Percentiles rank a stretch among this genome's conserved stretches.
These are phyloP conservation scores for Cordia subcordata DNA, from an alignment of 257 asterid species.

Conservation along the genomic window DNA sequence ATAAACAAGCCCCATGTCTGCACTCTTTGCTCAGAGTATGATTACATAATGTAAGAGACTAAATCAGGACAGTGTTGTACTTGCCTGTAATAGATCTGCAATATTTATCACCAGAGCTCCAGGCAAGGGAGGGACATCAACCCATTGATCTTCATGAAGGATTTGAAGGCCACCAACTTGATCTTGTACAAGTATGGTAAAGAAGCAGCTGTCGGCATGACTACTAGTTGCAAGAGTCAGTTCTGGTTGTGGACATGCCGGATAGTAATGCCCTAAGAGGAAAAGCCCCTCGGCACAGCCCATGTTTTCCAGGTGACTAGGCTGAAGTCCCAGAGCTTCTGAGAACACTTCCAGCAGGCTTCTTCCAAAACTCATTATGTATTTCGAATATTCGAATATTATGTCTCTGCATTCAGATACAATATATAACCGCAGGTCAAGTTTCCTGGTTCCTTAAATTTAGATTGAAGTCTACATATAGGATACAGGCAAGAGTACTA, in stretches of 20 bases:
- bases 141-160: constrained; percentile 35
- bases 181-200: constrained; percentile 40
- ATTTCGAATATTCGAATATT: constrained; percentile 24
- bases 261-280: constrained; percentile 29
- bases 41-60: neutral
- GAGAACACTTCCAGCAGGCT: constrained; percentile 28
- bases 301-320: constrained; percentile 17
- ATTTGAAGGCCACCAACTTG: constrained; percentile 44
- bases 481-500: too few species aligned
- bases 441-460: too few species aligned
- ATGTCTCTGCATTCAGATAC: constrained; percentile 17
- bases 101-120: constrained; percentile 33
- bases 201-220: constrained; percentile 37
- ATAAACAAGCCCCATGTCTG: neutral
- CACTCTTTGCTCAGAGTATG: neutral
- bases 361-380: constrained; percentile 20
- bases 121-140: constrained; percentile 32
- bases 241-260: constrained; percentile 51
- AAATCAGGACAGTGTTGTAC: neutral
- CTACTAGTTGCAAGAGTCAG: constrained; percentile 26
- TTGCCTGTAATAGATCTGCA: constrained; percentile 48
- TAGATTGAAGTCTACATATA: too few species aligned
- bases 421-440: neutral
- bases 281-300: constrained; percentile 25
- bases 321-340: constrained; percentile 30